Evolutionary conservation across 306 rosid species (phyloP), one percentile per base, ranked within the genome.

Genomic region (Vigna trinervia): DNA sequence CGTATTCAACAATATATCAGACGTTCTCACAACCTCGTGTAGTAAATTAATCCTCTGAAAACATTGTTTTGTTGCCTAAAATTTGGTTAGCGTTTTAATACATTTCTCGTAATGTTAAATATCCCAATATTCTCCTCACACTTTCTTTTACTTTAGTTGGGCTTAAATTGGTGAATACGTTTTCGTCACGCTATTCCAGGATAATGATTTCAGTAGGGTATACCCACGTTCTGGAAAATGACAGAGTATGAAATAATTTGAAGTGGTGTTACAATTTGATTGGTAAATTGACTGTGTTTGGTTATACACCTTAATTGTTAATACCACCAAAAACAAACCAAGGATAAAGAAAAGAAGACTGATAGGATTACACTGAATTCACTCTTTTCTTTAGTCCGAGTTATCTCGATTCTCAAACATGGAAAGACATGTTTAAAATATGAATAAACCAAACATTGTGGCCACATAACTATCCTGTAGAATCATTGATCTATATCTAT

Each of bases 391-490:
- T 0, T 4, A 23, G 36, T 54, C 9, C 47, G 23, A 20, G 53
- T n/a, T 56, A 52, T 30, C 43, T 46, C 62, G 14, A 43, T 38
- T 15, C 6, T 36, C 71, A 70, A 78, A 47, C 13, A 45, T 65
- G 61, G 10, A 54, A 54, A 39, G 36, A 12, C 20, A 15, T 4
- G 1, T 69, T 19, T 17, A 64, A 39, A 9, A n/a, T 19, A 38
- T 64, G 39, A 4, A 63, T 38, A 41, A 41, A 41, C 12, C n/a
- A 9, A 39, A 17, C 23, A 34, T 4, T 15, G 17, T 51, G 68
- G 74, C 5, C 30, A 82, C 67, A 73, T 62, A 69, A 58, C 71
- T 8, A 15, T 36, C 54, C 43, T 13, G 3, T 15, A 26, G 9
- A 30, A 15, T 47, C 1, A 59, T n/a, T 17, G 50, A 38, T 4